These are phyloP conservation scores for Insectozyma bohioensis DNA, from an alignment of 1,139 yeast genomes.

Conservation along the genomic window DNA sequence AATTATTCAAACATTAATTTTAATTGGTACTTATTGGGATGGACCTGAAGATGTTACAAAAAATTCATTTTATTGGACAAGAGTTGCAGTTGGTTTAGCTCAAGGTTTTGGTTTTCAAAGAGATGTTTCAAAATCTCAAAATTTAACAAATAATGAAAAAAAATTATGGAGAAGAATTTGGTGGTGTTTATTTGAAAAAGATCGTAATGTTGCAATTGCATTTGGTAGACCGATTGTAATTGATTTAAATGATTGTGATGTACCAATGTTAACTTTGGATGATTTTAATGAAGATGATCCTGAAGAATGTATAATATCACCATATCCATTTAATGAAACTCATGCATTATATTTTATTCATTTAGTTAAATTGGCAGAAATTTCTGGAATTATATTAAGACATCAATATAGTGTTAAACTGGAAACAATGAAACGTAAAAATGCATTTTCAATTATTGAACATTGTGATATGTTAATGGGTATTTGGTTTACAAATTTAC, in stretches of 20 bases:
- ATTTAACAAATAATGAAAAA: constrained; percentile 41
- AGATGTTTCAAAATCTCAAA: constrained; percentile 37
- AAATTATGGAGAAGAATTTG: constrained; percentile 69
- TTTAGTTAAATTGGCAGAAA: constrained; percentile 67
- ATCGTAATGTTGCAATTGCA: constrained; percentile 70
- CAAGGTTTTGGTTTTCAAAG: constrained; percentile 81
- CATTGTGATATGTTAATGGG: constrained; percentile 83
- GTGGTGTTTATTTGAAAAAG: constrained; percentile 81
- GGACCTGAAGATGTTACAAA: constrained; percentile 77
- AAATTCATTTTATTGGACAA: constrained; percentile 76
- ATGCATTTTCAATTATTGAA: constrained; percentile 56
- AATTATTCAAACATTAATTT: constrained; percentile 61
- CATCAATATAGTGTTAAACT: constrained; percentile 75
- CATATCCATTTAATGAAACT: constrained; percentile 47
- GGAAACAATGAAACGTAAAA: constrained; percentile 49
- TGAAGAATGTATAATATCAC: constrained; percentile 27
- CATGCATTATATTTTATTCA: constrained; percentile 62
- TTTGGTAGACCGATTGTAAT: constrained; percentile 74
- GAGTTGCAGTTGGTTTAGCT: constrained; percentile 71
- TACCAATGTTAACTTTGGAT: constrained; percentile 64
- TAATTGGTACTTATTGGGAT: constrained; percentile 74
- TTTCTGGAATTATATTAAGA: constrained; percentile 68
- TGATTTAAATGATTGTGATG: constrained; percentile 75
- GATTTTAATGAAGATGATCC: constrained; percentile 65
- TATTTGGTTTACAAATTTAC: constrained; percentile 72